Percentiles rank a stretch among this genome's conserved stretches.
phyloP scores from a whole-genome alignment of 2,329 filamentous ascomycete genomes.

The Aureobasidium melanogenum region DNA sequence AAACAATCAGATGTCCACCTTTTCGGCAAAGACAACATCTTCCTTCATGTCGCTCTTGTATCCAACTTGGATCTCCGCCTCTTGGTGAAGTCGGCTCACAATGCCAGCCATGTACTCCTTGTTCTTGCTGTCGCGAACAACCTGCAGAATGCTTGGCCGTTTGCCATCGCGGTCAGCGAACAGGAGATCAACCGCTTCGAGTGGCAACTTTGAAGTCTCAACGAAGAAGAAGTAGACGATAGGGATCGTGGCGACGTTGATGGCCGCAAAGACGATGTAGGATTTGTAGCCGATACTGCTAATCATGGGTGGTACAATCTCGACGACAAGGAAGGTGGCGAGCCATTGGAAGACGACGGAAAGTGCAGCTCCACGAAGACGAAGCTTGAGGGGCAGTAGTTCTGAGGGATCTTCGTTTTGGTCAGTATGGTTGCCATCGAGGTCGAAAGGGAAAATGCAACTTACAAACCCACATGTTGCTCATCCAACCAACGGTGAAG shows the following conservation, averaged over 20 bases:
- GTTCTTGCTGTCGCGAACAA: background rate
- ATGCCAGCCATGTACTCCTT: background rate
- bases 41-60: background rate
- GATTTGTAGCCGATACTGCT: conserved; percentile 40
- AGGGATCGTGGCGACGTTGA: conserved; percentile 53
- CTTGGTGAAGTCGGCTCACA: background rate
- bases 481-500: conserved; percentile 24
- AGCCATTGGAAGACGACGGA: conserved; percentile 24
- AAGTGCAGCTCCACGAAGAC: conserved; percentile 17
- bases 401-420: conserved; percentile 15
- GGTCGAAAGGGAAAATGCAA: background rate
- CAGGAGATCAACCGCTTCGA: conserved; percentile 15
- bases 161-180: conserved; percentile 11
- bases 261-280: conserved; percentile 54
- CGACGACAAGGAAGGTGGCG: conserved; percentile 12
- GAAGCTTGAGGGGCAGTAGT: conserved; percentile 17
- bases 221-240: conserved; percentile 37
- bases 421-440: background rate
- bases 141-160: background rate
- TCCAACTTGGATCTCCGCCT: conserved; percentile 11
- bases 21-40: background rate
- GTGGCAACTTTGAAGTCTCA: conserved; percentile 11
- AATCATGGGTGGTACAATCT: conserved; percentile 36
- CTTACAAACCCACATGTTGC: conserved; percentile 17
- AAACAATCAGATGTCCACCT: background rate